Percentiles rank a stretch among this genome's conserved stretches.
Evolutionary conservation across 441 rosid genomes (phyloP).

Genomic region (Melastoma candidum): DNA sequence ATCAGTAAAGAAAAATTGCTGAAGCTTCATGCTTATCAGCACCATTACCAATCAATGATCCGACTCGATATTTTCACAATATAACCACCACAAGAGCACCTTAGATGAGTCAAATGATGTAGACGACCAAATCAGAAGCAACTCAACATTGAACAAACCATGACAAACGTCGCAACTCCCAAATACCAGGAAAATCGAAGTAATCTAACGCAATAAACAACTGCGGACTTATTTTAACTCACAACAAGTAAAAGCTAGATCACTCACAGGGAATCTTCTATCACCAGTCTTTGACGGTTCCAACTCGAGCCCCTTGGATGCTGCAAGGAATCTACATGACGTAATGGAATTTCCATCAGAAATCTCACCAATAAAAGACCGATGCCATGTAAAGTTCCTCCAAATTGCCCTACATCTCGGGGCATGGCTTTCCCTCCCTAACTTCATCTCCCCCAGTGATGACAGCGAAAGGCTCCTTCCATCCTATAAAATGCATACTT

Average conservation of each 20-base stretch:
- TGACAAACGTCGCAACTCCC: no score
- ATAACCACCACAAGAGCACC: no score
- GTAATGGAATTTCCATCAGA: neutral
- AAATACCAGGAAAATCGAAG: no score
- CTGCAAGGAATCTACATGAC: slow-evolving; percentile 53
- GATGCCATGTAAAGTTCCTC: no score
- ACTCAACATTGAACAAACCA: no score
- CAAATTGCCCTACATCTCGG: slow-evolving; percentile 52
- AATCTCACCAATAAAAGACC: neutral
- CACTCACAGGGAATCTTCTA: slow-evolving; percentile 84
- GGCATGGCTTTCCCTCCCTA: slow-evolving; percentile 63
- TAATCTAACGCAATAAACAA: no score
- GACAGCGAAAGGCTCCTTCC: slow-evolving; percentile 67
- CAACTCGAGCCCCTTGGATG: slow-evolving; percentile 45
- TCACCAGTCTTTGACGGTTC: slow-evolving; percentile 59
- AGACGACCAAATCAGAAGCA: neutral
- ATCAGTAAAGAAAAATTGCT: no score
- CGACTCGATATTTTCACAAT: no score
- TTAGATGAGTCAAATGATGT: neutral
- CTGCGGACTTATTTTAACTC: no score
- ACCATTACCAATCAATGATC: no score
- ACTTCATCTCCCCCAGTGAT: slow-evolving; percentile 85
- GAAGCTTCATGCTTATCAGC: no score
- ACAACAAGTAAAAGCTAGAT: slow-evolving; percentile 4
- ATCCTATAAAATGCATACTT: slow-evolving; percentile 30